Percentiles rank a stretch among this genome's conserved stretches.
These are phyloP conservation scores for Cladophialophora exuberans DNA, from an alignment of 2,329 filamentous ascomycete genomes.

Conservation along the genomic window DNA sequence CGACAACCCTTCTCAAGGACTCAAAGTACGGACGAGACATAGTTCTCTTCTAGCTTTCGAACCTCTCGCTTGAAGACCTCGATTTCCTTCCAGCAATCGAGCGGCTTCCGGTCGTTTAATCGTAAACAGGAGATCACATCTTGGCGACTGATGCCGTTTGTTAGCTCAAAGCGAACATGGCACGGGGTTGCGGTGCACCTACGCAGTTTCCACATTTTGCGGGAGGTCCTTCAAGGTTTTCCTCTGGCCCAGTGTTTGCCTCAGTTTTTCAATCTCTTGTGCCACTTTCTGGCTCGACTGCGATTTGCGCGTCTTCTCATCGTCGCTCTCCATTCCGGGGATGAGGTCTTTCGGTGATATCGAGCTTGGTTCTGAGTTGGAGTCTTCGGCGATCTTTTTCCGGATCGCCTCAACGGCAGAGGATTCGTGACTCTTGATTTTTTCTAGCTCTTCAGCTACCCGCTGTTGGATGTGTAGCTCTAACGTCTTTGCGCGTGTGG, in stretches of 20 bases:
- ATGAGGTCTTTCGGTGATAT: conserved; percentile 48
- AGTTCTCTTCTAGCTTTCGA: conserved; percentile 78
- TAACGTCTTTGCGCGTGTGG: conserved; percentile 77
- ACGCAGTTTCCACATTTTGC: conserved; percentile 70
- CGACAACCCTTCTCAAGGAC: background rate
- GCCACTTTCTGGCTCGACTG: conserved; percentile 50
- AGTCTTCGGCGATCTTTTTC: conserved; percentile 55
- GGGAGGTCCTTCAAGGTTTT: conserved; percentile 68
- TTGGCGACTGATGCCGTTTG: conserved; percentile 52
- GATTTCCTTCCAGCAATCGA: conserved; percentile 95
- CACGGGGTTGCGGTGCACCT: conserved; percentile 3
- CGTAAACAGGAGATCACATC: conserved; percentile 80
- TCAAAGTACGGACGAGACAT: conserved; percentile 78
- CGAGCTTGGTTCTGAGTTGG: conserved; percentile 40
- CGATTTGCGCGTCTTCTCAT: conserved; percentile 26
- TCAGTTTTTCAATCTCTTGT: conserved; percentile 60
- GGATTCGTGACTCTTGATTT: conserved; percentile 71
- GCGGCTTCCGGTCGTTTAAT: conserved; percentile 79
- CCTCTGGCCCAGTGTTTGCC: conserved; percentile 55
- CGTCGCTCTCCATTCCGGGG: conserved; percentile 17
- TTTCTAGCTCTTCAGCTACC: conserved; percentile 81
- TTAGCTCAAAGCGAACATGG: conserved; percentile 8
- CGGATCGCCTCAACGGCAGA: conserved; percentile 70
- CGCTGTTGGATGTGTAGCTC: conserved; percentile 89
- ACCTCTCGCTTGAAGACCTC: conserved; percentile 90